phyloP scores from a whole-genome alignment of 768 basidiomycete species.

The Agrocybe pediades region DNA sequence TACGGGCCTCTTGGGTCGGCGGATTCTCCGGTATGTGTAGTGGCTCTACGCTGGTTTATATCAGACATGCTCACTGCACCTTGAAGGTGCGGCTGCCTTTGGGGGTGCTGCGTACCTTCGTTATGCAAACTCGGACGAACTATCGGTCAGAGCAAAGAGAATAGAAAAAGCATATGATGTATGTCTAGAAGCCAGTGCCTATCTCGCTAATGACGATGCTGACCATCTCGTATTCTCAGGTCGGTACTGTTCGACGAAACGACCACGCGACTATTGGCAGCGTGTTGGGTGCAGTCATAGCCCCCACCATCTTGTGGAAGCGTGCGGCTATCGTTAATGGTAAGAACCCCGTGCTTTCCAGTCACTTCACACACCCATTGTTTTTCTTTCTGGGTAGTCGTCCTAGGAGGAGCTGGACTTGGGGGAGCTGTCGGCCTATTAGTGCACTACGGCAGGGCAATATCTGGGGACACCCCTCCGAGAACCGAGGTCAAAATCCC shows the following conservation, averaged over 20 bases:
- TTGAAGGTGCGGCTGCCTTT: slow-evolving; percentile 47
- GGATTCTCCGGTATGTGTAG: slow-evolving; percentile 54
- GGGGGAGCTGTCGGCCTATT: slow-evolving; percentile 64
- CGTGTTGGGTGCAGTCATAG: slow-evolving; percentile 61
- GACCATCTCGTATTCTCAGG: slow-evolving; percentile 34
- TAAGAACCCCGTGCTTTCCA: slow-evolving; percentile 24
- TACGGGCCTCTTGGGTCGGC: slow-evolving; percentile 76
- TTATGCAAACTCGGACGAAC: slow-evolving; percentile 53
- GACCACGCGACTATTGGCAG: slow-evolving; percentile 79
- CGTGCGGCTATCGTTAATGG: slow-evolving; percentile 62
- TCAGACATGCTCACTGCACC: background rate
- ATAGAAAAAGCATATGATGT: slow-evolving; percentile 63
- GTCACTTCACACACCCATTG: background rate
- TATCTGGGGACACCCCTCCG: slow-evolving; percentile 55
- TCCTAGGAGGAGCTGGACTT: slow-evolving; percentile 71
- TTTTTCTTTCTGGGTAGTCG: slow-evolving; percentile 45
- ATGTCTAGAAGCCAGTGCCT: slow-evolving; percentile 11
- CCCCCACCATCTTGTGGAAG: slow-evolving; percentile 75
- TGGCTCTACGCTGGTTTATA: background rate
- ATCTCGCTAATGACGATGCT: background rate
- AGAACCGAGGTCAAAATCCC: slow-evolving; percentile 12
- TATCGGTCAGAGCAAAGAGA: slow-evolving; percentile 49
- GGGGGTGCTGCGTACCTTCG: slow-evolving; percentile 65
- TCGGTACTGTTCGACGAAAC: slow-evolving; percentile 57
- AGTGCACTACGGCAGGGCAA: slow-evolving; percentile 52